Conservation (phyloP, 2,329 filamentous ascomycete species). For the Meredithiella fracta region DNA sequence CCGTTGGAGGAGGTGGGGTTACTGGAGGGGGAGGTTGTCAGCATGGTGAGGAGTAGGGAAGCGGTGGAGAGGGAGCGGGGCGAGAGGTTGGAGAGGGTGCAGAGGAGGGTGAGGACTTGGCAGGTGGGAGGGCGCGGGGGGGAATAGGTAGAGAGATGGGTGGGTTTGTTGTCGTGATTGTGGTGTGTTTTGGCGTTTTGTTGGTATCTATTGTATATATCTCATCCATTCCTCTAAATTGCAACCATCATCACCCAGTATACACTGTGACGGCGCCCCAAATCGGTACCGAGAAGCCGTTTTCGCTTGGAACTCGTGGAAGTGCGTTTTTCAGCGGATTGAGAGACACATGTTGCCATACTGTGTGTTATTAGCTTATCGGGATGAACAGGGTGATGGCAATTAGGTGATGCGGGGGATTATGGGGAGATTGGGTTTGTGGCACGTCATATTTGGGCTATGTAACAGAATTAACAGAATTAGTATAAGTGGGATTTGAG, state of each 20-base stretch:
- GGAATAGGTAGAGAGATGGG: not conserved
- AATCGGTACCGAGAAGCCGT: no score
- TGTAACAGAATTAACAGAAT: not conserved
- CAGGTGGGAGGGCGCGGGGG: not conserved
- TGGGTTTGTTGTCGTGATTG: not conserved
- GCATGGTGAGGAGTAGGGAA: conserved; percentile 16
- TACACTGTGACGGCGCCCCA: no score
- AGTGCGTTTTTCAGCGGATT: not conserved
- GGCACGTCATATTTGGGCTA: not conserved
- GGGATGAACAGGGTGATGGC: not conserved
- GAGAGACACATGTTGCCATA: no score
- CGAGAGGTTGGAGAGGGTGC: not conserved
- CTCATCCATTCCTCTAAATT: no score
- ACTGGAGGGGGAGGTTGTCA: conserved; percentile 21
- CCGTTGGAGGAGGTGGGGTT: conserved; percentile 22
- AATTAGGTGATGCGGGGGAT: not conserved
- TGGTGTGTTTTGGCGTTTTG: not conserved
- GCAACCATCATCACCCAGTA: no score
- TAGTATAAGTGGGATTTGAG: no score
- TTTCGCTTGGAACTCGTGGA: not conserved
- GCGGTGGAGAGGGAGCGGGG: conserved; percentile 1
- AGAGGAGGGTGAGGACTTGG: conserved; percentile 5
- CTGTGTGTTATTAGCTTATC: no score
- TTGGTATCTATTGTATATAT: no score
- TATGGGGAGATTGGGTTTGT: not conserved